phyloP scores from a whole-genome alignment of 2,329 filamentous ascomycete genomes.

The Fusarium mundagurra region DNA sequence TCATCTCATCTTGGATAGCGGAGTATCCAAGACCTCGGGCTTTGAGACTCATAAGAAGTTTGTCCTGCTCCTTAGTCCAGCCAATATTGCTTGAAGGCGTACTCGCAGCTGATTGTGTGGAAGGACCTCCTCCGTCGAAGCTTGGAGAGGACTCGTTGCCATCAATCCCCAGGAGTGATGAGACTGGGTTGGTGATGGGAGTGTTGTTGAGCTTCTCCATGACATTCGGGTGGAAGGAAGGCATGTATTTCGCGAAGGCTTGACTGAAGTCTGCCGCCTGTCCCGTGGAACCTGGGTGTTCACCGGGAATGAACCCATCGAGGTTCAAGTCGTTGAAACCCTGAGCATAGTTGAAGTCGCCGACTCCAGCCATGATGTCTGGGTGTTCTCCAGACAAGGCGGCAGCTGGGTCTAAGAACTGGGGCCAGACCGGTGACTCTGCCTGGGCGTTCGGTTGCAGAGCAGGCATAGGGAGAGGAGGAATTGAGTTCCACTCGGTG shows the following conservation, averaged over 20 bases:
- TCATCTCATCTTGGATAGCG: background rate
- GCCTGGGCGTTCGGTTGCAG: background rate
- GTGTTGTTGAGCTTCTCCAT: background rate
- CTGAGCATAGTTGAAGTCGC: background rate
- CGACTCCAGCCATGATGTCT: background rate
- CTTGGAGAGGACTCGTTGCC: background rate
- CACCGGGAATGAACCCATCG: rapidly evolving
- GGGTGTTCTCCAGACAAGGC: background rate
- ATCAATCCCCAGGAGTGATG: background rate
- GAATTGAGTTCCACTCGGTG: background rate
- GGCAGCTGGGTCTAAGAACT: background rate
- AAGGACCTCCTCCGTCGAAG: rapidly evolving
- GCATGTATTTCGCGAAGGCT: background rate
- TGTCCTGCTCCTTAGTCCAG: background rate
- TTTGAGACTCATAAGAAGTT: background rate
- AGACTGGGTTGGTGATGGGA: rapidly evolving
- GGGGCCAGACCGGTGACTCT: background rate
- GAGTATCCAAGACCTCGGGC: background rate
- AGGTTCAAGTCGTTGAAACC: background rate
- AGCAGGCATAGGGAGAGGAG: background rate
- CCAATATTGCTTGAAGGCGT: rapidly evolving
- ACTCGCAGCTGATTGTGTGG: background rate
- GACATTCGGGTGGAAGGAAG: background rate
- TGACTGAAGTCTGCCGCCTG: rapidly evolving
- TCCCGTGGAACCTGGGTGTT: background rate